These are phyloP conservation scores for Comarum palustre DNA, from an alignment of 306 rosid genomes.

Conservation along the genomic window DNA sequence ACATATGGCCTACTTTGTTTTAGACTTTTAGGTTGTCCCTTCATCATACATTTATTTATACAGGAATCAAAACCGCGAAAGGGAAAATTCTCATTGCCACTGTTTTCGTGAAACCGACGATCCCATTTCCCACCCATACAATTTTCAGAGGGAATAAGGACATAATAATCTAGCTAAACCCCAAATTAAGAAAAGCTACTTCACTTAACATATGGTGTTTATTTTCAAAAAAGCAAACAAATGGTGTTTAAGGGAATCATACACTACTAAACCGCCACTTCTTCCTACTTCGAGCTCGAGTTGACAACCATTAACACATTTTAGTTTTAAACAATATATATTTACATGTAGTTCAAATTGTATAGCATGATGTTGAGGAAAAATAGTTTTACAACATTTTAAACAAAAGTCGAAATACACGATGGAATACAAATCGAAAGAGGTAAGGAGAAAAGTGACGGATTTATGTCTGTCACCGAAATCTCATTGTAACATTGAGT, in stretches of 20 bases:
- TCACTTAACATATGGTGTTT: no score
- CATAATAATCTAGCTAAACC: conserved; percentile 15
- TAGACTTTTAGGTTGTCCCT: conserved; percentile 24
- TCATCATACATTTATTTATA: conserved; percentile 13
- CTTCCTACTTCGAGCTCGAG: conserved; percentile 16
- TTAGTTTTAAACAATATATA: no score
- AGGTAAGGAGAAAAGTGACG: no score
- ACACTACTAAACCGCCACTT: neutral
- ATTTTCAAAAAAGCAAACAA: no score
- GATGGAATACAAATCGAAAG: no score
- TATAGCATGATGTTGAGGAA: no score
- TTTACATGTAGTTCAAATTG: no score
- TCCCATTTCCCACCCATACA: conserved; percentile 22
- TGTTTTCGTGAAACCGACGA: conserved; percentile 34
- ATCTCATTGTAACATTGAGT: no score
- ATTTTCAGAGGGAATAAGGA: conserved; percentile 18
- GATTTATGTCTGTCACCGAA: no score
- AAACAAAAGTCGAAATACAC: no score
- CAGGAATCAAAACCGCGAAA: conserved; percentile 30
- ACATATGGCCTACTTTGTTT: neutral
- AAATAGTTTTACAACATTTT: no score
- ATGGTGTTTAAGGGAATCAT: conserved; percentile 7
- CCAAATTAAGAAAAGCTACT: conserved; percentile 15
- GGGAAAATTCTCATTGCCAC: conserved; percentile 44
- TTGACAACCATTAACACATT: conserved; percentile 20